Base-by-base conservation (phyloP, 768 basidiomycete genomes). In the Lyophyllum shimeji region DNA sequence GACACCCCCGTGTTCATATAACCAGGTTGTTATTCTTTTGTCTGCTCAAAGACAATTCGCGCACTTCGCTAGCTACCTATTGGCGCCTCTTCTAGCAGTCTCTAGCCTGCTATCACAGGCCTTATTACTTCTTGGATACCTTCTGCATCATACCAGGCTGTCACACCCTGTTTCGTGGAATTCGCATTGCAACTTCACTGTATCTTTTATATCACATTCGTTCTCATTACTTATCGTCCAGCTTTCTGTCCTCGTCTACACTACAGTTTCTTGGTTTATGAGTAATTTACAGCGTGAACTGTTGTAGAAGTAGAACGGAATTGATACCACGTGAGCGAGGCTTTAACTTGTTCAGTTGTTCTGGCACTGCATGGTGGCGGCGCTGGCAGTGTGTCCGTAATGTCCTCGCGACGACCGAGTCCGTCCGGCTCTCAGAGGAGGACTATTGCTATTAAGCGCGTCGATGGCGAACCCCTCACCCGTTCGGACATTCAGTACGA, bases 401-500 rank as follows among this genome's bases (percentile, higher is more conserved):
- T 65, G 67, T 60, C 71, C 55, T 73, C 70, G 55, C 65, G 74
- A 73, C 79, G 71, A 54, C 72, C 60, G 61, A 80, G 71, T 70
- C 78, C 67, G 62, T 68, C 65, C 27, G 34, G 54, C 12, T 52
- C 58, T 57, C 72, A 69, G 17, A 73, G 76, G 56, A 79, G 79
- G 67, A 67, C 71, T 6, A 59, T 76, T 20, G 73, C 78, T 52
- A 74, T 83, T 57, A 79, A 86, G 66, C 80, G 77, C 63, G 70
- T 71, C 34, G 87, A 90, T 63, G 86, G 84, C 31, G 84, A 87
- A 61, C 85, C 87, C 34, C 73, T 90, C 20, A 81, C 81, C 44
- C 81, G 89, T 47, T 71, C 70, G 34, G 89, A 90, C 70, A 77
- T 90, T 45, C 88, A 91, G 71, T 87, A 84, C 69, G 90, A 94